Base-by-base conservation (phyloP, 2,329 filamentous ascomycete species). In the Epichloe typhina region DNA sequence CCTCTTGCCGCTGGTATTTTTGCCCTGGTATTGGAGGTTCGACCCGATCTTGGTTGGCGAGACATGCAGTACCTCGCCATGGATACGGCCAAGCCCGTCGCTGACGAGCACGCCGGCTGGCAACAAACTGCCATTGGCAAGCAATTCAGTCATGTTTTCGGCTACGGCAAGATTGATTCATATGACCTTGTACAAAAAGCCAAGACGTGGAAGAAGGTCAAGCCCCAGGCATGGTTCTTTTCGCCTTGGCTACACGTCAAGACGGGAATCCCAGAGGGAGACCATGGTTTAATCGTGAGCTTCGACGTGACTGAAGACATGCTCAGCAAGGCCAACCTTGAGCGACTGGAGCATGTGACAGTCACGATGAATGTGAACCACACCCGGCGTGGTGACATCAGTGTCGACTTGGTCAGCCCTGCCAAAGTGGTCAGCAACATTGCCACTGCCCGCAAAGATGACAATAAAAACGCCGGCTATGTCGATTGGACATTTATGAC, bases 401-500 rank as follows among this genome's bases (percentile, higher is more conserved):
- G 88, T 62, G 91, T 95, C 38, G 93, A 98, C 62, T 73, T 98
- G 44, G 80, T 87, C 62, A 95, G 89, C 59, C 93, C 93, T 0
- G 73, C 80, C 35, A 86, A 88, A 9, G 71, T 96, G 52, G 73
- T 88, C 55, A 95, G 88, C 62, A 84, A 95, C 62, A 79, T 98
- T 49, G 85, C 90, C 4, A 86, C 83, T 12, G 73, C 84, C 2
- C 84, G 93, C 56, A 76, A 76, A 53, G 67, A 79, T 21, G 93
- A 98, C 65, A 72, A 76, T 1, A 77, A 76, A 37, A 64, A 69
- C 0, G 67, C 69, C 21, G 93, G 93, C 8, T 98, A 97, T 64
- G 72, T 83, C 38, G 88, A 97, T 69, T 98, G 93, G 93, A 97
- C 91, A 0, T 98, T 98, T 61, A 98, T 98, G 93, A 94, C 84